Evolutionary conservation across 2,329 filamentous ascomycete species (phyloP), one percentile per base, ranked within the genome.

Genomic region (Colletotrichum spinosum): DNA sequence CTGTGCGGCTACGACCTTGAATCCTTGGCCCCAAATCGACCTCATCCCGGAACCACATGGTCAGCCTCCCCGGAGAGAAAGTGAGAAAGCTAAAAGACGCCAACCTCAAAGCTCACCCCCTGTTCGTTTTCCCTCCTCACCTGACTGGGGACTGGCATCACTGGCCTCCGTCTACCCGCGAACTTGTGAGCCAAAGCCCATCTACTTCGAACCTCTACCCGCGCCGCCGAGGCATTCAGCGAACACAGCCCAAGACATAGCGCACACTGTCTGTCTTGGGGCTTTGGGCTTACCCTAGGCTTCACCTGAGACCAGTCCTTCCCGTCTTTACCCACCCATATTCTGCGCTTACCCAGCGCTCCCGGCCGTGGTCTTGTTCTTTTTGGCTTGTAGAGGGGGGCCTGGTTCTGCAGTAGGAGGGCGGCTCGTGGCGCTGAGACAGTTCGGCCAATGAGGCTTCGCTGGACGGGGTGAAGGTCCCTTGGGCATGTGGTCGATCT

Each of bases 71-170:
- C 58, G 62, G 62, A 39, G 42, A 41, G 25, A 25, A 25, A 25
- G 25, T 4, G 25, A 25, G 25, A 25, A 42, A 52, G 15, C 52
- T 13, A 46, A 62, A 65, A 62, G 51, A 46, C 46, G 46, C 57
- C 51, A 53, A 62, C 57, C 45, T 55, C 44, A 12, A 25, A 37
- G 25, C 25, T 25, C 25, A 55, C 12, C 52, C 11, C 58, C 52
- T 38, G 51, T 48, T 25, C 39, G 41, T 56, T 25, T 8, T 5
- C 10, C 15, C 15, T 25, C 4, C 53, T 65, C 62, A 65, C 48
- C 58, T 65, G 62, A 65, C 62, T 52, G 37, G 17, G 44, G 39
- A 65, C 58, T 65, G 62, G 62, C 62, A 65, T 65, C 62, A 65
- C 62, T 42, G 35, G 25, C 46, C 33, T 48, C 45, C n/a, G 62